Conservation (phyloP, 192 early-diverging fungal species). For the Phycomyces blakesleeanus region DNA sequence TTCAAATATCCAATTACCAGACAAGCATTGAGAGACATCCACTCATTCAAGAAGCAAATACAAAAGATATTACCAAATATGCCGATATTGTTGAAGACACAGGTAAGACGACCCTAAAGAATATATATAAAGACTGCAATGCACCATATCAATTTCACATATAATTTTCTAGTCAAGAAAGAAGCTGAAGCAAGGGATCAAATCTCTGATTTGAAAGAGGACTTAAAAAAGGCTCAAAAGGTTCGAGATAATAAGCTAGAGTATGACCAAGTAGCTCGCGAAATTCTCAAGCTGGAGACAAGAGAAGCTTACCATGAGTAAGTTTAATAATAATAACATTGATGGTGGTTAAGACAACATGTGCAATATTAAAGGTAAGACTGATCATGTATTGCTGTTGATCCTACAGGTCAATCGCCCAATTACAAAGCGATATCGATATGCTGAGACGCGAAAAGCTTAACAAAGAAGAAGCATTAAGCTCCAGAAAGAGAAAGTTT, state of each 20-base stretch:
- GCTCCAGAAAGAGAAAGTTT: conserved; percentile 27
- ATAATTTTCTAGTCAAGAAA: conserved; percentile 23
- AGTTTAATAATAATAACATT: neutral
- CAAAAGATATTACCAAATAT: conserved; percentile 44
- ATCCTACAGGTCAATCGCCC: conserved; percentile 21
- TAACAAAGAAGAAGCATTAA: conserved; percentile 12
- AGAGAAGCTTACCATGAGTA: conserved; percentile 33
- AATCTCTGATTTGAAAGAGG: conserved; percentile 41
- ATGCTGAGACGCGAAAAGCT: conserved; percentile 30
- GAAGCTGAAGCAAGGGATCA: conserved; percentile 34
- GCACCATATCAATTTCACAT: neutral
- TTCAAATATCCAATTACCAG: conserved; percentile 45
- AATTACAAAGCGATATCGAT: conserved; percentile 29
- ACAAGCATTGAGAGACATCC: conserved; percentile 43
- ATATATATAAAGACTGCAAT: neutral
- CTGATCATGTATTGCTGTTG: no score
- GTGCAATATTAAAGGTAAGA: no score
- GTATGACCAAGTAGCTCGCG: conserved; percentile 53
- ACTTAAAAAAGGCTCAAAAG: conserved; percentile 40
- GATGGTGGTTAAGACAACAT: neutral
- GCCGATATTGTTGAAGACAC: conserved; percentile 37
- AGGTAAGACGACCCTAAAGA: neutral
- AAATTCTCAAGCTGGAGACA: conserved; percentile 39
- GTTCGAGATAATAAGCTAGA: conserved; percentile 45
- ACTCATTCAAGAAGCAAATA: conserved; percentile 51